phyloP scores from a whole-genome alignment of 176 grass and related monocot genomes.

The Alopecurus myosuroides region DNA sequence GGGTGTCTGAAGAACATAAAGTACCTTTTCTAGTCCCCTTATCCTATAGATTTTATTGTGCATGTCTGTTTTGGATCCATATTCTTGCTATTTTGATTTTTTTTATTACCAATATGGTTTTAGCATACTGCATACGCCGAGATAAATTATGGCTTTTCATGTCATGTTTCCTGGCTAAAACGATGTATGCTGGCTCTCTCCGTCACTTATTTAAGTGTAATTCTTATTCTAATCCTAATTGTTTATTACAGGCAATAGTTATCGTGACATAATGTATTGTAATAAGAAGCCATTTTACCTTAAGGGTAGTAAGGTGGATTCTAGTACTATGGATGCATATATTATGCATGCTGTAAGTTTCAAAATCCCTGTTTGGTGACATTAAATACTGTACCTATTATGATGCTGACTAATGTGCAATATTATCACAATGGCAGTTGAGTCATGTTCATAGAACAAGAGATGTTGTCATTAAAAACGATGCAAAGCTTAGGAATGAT shows the following conservation, averaged over 20 bases:
- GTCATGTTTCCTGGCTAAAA: slow-evolving; percentile 4
- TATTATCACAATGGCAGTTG: slow-evolving; percentile 52
- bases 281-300: slow-evolving; percentile 98
- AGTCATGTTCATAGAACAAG: slow-evolving; percentile 90
- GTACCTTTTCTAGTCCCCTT: neutral
- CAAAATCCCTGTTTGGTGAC: slow-evolving; percentile 21
- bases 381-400: slow-evolving; percentile 9
- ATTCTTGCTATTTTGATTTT: neutral
- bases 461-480: slow-evolving; percentile 80
- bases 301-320: slow-evolving; percentile 73
- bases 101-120: slow-evolving; percentile 1
- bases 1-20: neutral
- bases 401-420: slow-evolving; percentile 27
- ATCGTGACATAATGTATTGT: slow-evolving; percentile 91
- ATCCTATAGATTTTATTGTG: neutral
- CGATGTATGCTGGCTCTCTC: slow-evolving; percentile 8
- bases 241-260: slow-evolving; percentile 70
- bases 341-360: slow-evolving; percentile 86
- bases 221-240: slow-evolving; percentile 19
- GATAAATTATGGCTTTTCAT: neutral
- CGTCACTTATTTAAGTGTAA: neutral
- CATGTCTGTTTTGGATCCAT: neutral
- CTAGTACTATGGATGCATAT: slow-evolving; percentile 85
- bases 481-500: slow-evolving; percentile 67
- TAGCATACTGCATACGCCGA: neutral